A percentile compares a stretch with the other conserved stretches of the same genome.
Conservation (phyloP, 495 filamentous ascomycete genomes). For the Aspergillus conjunctus region DNA sequence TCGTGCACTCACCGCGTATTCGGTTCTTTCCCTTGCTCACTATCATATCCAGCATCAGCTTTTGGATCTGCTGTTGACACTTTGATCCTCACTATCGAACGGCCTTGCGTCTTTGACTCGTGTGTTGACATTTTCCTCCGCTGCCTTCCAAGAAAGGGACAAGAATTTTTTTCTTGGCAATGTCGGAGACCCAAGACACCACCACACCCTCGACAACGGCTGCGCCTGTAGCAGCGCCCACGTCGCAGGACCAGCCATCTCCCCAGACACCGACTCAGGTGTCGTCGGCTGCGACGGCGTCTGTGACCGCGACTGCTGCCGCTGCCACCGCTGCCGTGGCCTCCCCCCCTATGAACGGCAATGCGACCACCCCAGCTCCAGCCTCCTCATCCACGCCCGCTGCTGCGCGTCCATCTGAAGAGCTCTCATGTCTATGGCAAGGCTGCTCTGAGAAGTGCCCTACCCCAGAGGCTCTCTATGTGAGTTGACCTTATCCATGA, state of each 20-base stretch:
- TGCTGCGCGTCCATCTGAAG: conserved; percentile 46
- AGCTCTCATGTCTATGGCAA: conserved; percentile 82
- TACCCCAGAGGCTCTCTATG: conserved; percentile 84
- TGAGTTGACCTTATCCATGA: conserved; percentile 53
- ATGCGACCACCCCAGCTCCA: conserved; percentile 12
- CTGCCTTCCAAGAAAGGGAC: conserved; percentile 30
- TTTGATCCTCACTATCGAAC: conserved; percentile 2
- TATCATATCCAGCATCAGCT: neutral
- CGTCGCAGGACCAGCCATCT: conserved; percentile 30
- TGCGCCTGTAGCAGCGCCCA: conserved; percentile 34
- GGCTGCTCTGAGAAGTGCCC: conserved; percentile 80
- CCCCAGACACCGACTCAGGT: conserved; percentile 26
- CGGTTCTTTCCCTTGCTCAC: neutral
- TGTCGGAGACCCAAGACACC: conserved; percentile 34
- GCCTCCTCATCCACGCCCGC: conserved; percentile 10
- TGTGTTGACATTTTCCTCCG: conserved; percentile 25
- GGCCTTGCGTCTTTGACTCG: conserved; percentile 8
- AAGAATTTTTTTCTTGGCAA: conserved; percentile 35
- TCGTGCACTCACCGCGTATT: conserved; percentile 11
- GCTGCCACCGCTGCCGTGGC: conserved; percentile 49
- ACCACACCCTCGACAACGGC: conserved; percentile 25
- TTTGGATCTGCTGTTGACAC: neutral
- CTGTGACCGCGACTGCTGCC: conserved; percentile 47
- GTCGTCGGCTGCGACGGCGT: conserved; percentile 41
- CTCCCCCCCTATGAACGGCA: conserved; percentile 41